Conservation (phyloP, 768 basidiomycete genomes). For the Tricholoma bakamatsutake region DNA sequence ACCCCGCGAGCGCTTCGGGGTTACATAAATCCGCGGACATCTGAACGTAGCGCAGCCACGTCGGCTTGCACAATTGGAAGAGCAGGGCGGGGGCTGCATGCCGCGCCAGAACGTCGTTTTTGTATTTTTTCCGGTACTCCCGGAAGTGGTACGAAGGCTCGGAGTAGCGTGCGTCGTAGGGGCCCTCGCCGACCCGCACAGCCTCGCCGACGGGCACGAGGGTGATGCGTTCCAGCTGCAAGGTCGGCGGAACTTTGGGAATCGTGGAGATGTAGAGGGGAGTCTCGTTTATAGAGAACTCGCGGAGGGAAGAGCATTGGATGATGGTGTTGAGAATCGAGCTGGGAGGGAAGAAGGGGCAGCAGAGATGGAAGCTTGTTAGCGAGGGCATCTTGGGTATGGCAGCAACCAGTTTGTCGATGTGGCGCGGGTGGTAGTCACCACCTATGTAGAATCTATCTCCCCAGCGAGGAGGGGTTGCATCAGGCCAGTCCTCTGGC, state of each 20-base stretch:
- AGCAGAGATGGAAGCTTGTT: slow-evolving; percentile 28
- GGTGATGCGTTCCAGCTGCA: slow-evolving; percentile 28
- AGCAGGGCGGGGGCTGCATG: slow-evolving; percentile 25
- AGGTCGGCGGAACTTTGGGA: slow-evolving; percentile 24
- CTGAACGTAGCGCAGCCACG: slow-evolving; percentile 28
- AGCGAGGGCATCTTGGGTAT: slow-evolving; percentile 32
- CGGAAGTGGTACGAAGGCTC: slow-evolving; percentile 31
- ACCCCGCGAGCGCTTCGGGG: slow-evolving; percentile 23
- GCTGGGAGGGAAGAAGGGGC: slow-evolving; percentile 35
- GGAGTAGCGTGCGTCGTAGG: slow-evolving; percentile 29
- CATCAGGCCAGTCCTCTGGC: slow-evolving; percentile 41
- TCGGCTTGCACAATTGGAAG: slow-evolving; percentile 26
- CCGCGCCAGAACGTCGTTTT: slow-evolving; percentile 27
- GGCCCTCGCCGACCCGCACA: slow-evolving; percentile 35
- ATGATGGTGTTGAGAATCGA: slow-evolving; percentile 30
- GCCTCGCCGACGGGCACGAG: slow-evolving; percentile 36
- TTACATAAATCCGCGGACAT: slow-evolving; percentile 32
- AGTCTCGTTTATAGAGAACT: slow-evolving; percentile 33
- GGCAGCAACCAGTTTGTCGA: slow-evolving; percentile 30
- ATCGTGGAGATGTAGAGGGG: slow-evolving; percentile 30
- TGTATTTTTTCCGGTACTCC: slow-evolving; percentile 33
- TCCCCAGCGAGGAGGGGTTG: slow-evolving; percentile 34
- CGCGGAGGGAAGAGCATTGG: slow-evolving; percentile 28
- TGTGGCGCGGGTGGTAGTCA: slow-evolving; percentile 28
- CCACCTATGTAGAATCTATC: slow-evolving; percentile 28